These are phyloP conservation scores for Apophysomyces variabilis DNA, from an alignment of 371 early-diverging fungal genomes.

Conservation along the genomic window DNA sequence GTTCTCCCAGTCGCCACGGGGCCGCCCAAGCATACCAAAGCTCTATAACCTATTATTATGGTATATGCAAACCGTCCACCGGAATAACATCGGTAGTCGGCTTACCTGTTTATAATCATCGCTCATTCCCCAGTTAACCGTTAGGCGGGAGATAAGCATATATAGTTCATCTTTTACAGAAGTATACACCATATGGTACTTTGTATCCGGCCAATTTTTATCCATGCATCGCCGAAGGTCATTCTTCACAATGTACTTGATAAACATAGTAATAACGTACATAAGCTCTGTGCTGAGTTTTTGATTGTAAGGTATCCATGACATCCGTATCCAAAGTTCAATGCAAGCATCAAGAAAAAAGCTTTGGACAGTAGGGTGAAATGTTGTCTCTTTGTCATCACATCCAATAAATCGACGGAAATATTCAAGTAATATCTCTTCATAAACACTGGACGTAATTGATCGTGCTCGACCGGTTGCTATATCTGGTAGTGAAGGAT, in stretches of 20 bases:
- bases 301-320: slow-evolving; percentile 29
- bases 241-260: slow-evolving; percentile 31
- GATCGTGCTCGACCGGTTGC: slow-evolving; percentile 20
- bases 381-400: not conserved
- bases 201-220: slow-evolving; percentile 9
- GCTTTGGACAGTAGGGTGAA: slow-evolving; percentile 15
- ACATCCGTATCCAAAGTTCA: slow-evolving; percentile 43
- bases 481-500: not conserved
- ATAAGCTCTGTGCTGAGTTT: slow-evolving; percentile 24
- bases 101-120: slow-evolving; percentile 34
- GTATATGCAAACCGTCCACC: not conserved
- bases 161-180: slow-evolving; percentile 31
- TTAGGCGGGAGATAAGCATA: slow-evolving; percentile 35
- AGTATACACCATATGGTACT: slow-evolving; percentile 23
- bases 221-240: slow-evolving; percentile 26
- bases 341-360: slow-evolving; percentile 38
- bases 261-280: slow-evolving; percentile 27
- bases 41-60: slow-evolving; percentile 17
- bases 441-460: slow-evolving; percentile 26
- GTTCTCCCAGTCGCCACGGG: slow-evolving; percentile 35
- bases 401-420: slow-evolving; percentile 22
- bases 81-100: not conserved
- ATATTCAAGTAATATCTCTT: slow-evolving; percentile 28
- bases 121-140: slow-evolving; percentile 35
- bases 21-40: slow-evolving; percentile 43